phyloP scores from a whole-genome alignment of 2,329 filamentous ascomycete genomes.

The Emmonsiellopsis sp. region DNA sequence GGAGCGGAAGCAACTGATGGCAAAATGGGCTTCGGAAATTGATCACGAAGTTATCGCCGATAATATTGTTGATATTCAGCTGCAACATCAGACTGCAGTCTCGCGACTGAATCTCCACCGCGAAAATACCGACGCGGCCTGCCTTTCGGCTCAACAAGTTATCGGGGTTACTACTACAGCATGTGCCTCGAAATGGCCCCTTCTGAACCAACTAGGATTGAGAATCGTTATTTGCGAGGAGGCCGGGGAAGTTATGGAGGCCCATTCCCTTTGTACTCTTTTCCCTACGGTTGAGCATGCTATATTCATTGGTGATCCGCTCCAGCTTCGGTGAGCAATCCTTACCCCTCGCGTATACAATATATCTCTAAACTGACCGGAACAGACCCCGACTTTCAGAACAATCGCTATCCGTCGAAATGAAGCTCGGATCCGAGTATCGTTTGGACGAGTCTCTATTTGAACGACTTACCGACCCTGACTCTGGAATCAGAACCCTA shows the following conservation, averaged over 20 bases:
- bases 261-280: constrained; percentile 38
- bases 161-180: constrained; percentile 23
- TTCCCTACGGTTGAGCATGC: constrained; percentile 31
- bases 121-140: constrained; percentile 11
- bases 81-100: constrained; percentile 12
- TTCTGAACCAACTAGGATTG: constrained; percentile 22
- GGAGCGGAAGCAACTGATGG: constrained; percentile 10
- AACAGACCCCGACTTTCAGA: constrained; percentile 25
- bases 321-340: constrained; percentile 35
- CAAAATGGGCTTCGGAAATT: constrained; percentile 12
- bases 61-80: constrained; percentile 15
- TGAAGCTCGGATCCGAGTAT: constrained; percentile 38
- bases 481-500: constrained; percentile 11
- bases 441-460: constrained; percentile 53
- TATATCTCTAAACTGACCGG: constrained; percentile 37
- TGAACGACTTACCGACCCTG: constrained; percentile 41
- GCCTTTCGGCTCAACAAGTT: constrained; percentile 16
- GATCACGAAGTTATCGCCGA: constrained; percentile 8
- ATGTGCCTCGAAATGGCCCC: constrained; percentile 27
- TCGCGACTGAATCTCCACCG: constrained; percentile 1
- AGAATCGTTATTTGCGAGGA: constrained; percentile 54
- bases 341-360: constrained; percentile 48
- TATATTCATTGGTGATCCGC: constrained; percentile 28
- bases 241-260: constrained; percentile 58
- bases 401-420: constrained; percentile 43